These are phyloP conservation scores for Wickerhamomyces hampshirensis DNA, from an alignment of 805 yeast species.

Conservation along the genomic window DNA sequence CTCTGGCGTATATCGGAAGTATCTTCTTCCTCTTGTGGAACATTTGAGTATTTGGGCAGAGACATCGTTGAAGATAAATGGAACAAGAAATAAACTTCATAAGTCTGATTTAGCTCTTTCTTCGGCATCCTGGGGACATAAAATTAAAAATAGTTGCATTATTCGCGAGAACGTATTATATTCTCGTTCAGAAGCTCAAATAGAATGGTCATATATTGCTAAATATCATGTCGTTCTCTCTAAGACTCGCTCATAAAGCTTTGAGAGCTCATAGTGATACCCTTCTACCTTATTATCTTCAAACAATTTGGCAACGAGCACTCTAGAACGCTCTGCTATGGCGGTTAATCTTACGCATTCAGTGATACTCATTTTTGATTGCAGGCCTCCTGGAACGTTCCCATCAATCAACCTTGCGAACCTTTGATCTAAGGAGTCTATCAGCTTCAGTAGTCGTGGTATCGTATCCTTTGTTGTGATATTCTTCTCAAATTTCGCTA, in stretches of 20 bases:
- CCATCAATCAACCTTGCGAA: slow-evolving; percentile 35
- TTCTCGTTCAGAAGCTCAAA: no score
- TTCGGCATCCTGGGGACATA: no score
- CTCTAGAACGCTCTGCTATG: slow-evolving; percentile 48
- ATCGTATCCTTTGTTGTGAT: slow-evolving; percentile 19
- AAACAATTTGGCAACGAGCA: slow-evolving; percentile 33
- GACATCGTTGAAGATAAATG: slow-evolving; percentile 7
- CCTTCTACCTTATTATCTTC: slow-evolving; percentile 33
- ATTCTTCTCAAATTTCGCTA: slow-evolving; percentile 31
- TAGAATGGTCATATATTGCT: no score
- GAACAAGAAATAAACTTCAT: no score
- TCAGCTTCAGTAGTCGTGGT: slow-evolving; percentile 32
- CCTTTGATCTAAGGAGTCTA: slow-evolving; percentile 37
- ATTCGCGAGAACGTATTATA: no score
- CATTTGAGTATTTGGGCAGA: slow-evolving; percentile 9
- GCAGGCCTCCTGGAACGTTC: slow-evolving; percentile 26
- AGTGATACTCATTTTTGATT: slow-evolving; percentile 35
- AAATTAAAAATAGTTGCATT: no score
- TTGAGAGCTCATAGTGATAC: slow-evolving; percentile 39
- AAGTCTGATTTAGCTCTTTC: no score
- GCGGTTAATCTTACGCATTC: slow-evolving; percentile 48
- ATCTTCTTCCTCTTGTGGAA: slow-evolving; percentile 3
- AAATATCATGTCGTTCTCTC: slow-evolving; percentile 30
- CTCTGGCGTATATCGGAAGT: slow-evolving; percentile 6
- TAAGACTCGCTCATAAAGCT: slow-evolving; percentile 38